Percentiles rank a stretch among this genome's conserved stretches.
These are phyloP conservation scores for Candida wancherniae DNA, from an alignment of 805 yeast species.

Conservation along the genomic window DNA sequence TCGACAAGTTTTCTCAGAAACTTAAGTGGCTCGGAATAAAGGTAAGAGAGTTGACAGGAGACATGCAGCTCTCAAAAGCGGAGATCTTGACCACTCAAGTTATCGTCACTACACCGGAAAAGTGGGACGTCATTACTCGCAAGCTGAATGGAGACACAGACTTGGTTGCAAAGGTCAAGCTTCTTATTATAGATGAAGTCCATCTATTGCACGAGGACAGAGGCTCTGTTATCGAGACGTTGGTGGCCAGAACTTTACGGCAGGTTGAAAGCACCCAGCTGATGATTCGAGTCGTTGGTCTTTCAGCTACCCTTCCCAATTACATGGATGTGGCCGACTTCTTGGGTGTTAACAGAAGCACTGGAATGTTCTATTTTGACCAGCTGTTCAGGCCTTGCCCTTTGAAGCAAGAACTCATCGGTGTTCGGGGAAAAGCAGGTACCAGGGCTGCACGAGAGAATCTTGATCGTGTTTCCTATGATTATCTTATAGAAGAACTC, in stretches of 20 bases:
- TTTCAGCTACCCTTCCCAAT: conserved; percentile 92
- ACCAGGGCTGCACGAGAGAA: conserved; percentile 65
- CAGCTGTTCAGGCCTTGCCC: conserved; percentile 89
- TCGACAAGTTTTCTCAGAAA: conserved; percentile 76
- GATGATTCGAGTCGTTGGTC: conserved; percentile 45
- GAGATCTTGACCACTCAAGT: conserved; percentile 81
- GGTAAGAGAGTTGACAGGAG: conserved; percentile 90
- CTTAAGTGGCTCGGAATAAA: conserved; percentile 79
- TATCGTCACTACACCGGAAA: conserved; percentile 92
- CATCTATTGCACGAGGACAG: conserved; percentile 90
- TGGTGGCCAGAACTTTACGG: conserved; percentile 65
- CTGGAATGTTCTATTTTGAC: conserved; percentile 77
- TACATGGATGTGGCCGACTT: conserved; percentile 82
- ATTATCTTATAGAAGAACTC: conserved; percentile 65
- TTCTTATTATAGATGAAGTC: conserved; percentile 85
- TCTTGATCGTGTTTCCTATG: conserved; percentile 71
- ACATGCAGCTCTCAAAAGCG: conserved; percentile 81
- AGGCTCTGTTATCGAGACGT: conserved; percentile 90
- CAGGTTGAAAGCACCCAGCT: conserved; percentile 64
- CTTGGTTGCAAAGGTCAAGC: conserved; percentile 59
- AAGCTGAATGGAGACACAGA: conserved; percentile 53
- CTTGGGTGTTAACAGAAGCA: conserved; percentile 52
- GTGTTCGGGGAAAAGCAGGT: conserved; percentile 82
- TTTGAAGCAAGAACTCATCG: conserved; percentile 79
- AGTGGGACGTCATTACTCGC: conserved; percentile 95